These are phyloP conservation scores for Leishmania braziliensis DNA, from an alignment of 208 protist species.

Conservation along the genomic window DNA sequence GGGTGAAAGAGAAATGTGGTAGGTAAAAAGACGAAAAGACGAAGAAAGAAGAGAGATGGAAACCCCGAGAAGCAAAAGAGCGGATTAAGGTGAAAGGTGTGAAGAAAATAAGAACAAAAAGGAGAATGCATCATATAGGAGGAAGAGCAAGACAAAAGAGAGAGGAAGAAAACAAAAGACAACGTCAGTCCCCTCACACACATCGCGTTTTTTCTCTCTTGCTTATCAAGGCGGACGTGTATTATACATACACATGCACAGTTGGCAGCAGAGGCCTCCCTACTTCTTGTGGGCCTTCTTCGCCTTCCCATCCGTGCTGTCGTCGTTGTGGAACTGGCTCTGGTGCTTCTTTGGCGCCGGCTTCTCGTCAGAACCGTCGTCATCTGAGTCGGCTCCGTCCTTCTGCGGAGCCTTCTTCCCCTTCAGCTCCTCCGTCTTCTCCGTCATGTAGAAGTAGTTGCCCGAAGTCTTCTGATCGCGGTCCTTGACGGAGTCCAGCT, in stretches of 20 bases:
- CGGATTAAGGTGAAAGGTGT: neutral
- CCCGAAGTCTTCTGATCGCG: slow-evolving; percentile 97
- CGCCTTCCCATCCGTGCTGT: slow-evolving; percentile 37
- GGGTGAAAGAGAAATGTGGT: neutral
- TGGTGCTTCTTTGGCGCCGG: slow-evolving; percentile 15
- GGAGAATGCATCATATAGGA: neutral
- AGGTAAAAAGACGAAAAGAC: neutral
- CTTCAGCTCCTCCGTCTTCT: slow-evolving; percentile 59
- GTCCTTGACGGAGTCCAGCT: slow-evolving; percentile 98
- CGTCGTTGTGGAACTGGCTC: slow-evolving; percentile 26
- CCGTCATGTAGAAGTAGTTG: slow-evolving; percentile 99
- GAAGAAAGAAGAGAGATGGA: neutral
- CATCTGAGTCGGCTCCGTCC: slow-evolving; percentile 67
- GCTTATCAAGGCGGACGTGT: neutral
- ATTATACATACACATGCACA: neutral
- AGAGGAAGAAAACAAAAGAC: slow-evolving; percentile 24
- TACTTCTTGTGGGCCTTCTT: slow-evolving; percentile 46
- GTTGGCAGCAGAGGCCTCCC: slow-evolving; percentile 1
- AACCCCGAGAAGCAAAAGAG: slow-evolving; percentile 7
- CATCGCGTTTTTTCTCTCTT: neutral
- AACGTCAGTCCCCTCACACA: slow-evolving; percentile 3
- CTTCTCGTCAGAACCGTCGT: slow-evolving; percentile 74
- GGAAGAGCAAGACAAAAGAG: neutral
- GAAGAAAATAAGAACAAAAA: neutral
- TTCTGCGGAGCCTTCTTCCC: slow-evolving; percentile 46